Evolutionary conservation across 768 basidiomycete species (phyloP), one percentile per base, ranked within the genome.

Genomic region (Pulveroboletus sp.): DNA sequence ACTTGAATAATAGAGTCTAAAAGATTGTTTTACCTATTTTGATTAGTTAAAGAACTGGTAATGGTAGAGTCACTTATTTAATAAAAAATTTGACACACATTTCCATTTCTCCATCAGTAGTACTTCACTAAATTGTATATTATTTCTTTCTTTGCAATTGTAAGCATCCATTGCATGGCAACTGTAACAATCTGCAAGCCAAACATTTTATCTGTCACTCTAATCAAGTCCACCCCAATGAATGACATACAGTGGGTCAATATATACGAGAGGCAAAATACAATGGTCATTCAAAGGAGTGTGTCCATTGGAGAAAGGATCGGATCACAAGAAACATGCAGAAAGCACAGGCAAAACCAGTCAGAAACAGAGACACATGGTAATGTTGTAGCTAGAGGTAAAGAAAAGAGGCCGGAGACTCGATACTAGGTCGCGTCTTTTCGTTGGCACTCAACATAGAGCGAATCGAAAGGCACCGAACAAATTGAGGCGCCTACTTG

Each of bases 251-350:
- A 12, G 11, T 14, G 32, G 32, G 11, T 12, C 27, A 28, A 28
- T 28, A 41, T 24, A 46, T 49, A 47, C 18, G 44, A 17, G 15
- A 45, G 24, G 32, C 31, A 21, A 47, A 41, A 57, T 55, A 63
- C 52, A 58, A 61, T 54, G 59, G 36, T 43, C 30, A 12, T 33
- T 45, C 41, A 39, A 50, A 66, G 62, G 63, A 64, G 50, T 6
- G 64, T 57, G 32, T 58, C 52, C 56, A 46, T 51, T 35, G n/a
- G 31, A 47, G n/a, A 50, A 38, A 41, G 43, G 26, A 5, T 21
- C 31, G 33, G 15, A 47, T 37, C 43, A 39, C 18, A 44, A 37
- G 46, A 43, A 37, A 30, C 30, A 38, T n/a, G 31, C 36, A 52
- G 52, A 36, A 28, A 27, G 26, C 26, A 48, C 41, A 46, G 40